Base-by-base conservation (phyloP, 2,329 filamentous ascomycete species). In the Botrytis tulipae region DNA sequence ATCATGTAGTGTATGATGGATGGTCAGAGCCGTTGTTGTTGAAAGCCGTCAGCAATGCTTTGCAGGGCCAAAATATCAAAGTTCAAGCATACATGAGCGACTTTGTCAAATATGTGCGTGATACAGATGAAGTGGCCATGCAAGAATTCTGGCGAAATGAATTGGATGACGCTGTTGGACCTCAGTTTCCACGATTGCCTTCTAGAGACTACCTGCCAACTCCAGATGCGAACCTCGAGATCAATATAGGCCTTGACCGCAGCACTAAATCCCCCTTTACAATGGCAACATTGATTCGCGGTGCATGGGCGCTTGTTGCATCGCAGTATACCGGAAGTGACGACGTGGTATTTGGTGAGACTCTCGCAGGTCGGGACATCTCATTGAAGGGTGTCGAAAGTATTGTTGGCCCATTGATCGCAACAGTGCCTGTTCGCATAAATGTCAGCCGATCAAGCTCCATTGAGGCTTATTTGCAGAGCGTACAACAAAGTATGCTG, bases 1-100 rank as follows among this genome's bases (percentile, higher is more conserved):
- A 89, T 75, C 87, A 89, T 75, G 85, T 84, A 7, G 78, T 89
- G 0, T 89, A 89, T 74, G 87, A 89, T 70, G 87, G 87, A 37
- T 88, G 87, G 87, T 85, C 84, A 0, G 76, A 80, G 73, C 78
- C 80, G 4, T 48, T 81, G 40, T 75, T 83, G 7, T 69, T 82
- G 78, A 44, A 76, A 78, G 61, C 76, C 37, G 57, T 82, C 40
- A 76, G 76, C 20, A 74, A 75, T 25, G 78, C 78, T 16, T 77
- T 77, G 35, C 62, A 76, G 29, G 66, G 67, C 4, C 46, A 76
- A 6, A 66, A 79, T 0, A 78, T 79, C 14, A 73, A 76, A 0
- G 76, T 78, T 4, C 75, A 78, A n/a, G 77, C 80, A 22, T 70
- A 82, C 1, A 84, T 88, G 79, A 84, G 83, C 72, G 80, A 84